Evolutionary conservation across 768 basidiomycete species (phyloP), one percentile per base, ranked within the genome.

Genomic region (Boletales sp.): DNA sequence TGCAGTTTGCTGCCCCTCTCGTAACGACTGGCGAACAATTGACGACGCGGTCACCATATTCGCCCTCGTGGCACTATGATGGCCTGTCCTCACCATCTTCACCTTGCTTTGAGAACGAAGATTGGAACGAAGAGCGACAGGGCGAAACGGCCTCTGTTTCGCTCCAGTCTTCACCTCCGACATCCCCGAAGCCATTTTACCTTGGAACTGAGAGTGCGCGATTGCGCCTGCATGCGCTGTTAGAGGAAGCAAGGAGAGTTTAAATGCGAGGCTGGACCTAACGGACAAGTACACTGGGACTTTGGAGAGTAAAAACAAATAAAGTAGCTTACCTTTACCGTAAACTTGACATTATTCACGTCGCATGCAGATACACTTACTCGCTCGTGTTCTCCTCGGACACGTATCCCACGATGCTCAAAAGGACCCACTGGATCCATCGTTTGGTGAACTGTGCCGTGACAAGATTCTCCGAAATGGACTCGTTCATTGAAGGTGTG

Each of bases 321-420:
- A 34, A 34, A 28, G 25, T 28, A 28, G 25, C 25, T 7, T 28
- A 28, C 25, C 25, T 28, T 28, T 28, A 28, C 7, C 5, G 25
- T 28, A 28, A 28, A 28, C 7, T 28, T 28, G 25, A 28, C 25
- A 28, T 28, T 28, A 28, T 45, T 28, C 8, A 11, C 28, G 18
- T 31, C 12, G 13, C 3, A 8, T 6, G 8, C 44, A 62, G 86
- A 74, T 87, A 79, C 69, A 86, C 83, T 3, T 92, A 89, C 57
- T 88, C 86, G 14, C 75, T 88, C 15, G 77, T 79, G 33, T 82
- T 81, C 59, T 75, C 79, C 0, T 66, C 74, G 30, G 82, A 82
- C 67, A 82, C 81, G 79, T 83, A 78, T 53, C 66, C 79, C 25
- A 86, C 88, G 2, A 78, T 93, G n/a, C 93, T 94, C 73, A 84